Evolutionary conservation across 164 flowering plant species (phyloP), one percentile per base, ranked within the genome.

Genomic region (Annona squamosa): DNA sequence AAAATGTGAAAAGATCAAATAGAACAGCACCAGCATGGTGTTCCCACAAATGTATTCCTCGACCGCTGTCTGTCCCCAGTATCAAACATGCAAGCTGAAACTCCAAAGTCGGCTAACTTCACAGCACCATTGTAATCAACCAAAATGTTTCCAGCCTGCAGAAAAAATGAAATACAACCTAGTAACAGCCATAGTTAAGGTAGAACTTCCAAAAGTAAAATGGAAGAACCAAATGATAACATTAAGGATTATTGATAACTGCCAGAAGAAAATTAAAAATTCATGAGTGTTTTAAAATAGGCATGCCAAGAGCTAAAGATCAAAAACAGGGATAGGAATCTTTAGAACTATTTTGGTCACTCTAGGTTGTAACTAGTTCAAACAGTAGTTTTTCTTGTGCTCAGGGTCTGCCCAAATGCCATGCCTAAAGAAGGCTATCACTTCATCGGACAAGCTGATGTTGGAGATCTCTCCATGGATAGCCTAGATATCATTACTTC

Each of bases 31-130:
- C 98, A 96, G 94, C 99, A 96, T 19, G 99, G 99, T 65, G 99
- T 96, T 68, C 99, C 99, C 68, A 90, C 98, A 83, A 96, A 96
- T 4, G 99, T 91, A 77, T 96, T 93, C 80, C 99, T 88, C 48
- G 98, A 79, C 18, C 90, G 91, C 52, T 89, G 99, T 63, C 99
- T 86, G 81, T 91, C 97, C 67, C 99, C 98, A 63, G 89, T 74
- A 79, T 96, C 97, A 88, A 93, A 93, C 97, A 93, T 87, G 84
- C 95, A 85, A 10, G 99, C 98, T 72, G 98, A 89, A 62, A 96
- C 98, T 65, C 99, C 98, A 84, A 92, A 96, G 75, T 96, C 99
- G 16, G 89, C 99, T 75, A 96, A 77, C 84, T 90, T 96, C 46
- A 96, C 87, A 5, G 88, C 73, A 69, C 99, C 99, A 78, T 85